These are phyloP conservation scores for Canariomyces notabilis DNA, from an alignment of 2,329 filamentous ascomycete genomes.

Conservation along the genomic window DNA sequence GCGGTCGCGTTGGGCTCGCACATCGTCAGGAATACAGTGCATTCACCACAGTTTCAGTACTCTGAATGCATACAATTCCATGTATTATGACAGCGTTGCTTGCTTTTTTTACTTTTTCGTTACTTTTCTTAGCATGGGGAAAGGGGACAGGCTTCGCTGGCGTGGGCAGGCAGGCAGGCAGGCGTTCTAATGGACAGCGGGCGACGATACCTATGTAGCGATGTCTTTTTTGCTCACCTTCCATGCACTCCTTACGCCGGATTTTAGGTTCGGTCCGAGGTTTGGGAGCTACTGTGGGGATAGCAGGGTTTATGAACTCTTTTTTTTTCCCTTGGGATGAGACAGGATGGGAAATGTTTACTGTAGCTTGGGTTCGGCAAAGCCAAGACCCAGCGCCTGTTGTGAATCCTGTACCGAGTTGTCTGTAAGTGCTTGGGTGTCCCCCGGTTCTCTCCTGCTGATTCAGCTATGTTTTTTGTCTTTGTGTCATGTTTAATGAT, in stretches of 20 bases:
- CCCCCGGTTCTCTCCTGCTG: neutral
- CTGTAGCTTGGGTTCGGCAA: too few relatives aligned
- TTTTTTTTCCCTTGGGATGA: too few relatives aligned
- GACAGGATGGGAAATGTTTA: too few relatives aligned
- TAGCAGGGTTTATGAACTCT: too few relatives aligned
- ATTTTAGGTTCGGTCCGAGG: neutral
- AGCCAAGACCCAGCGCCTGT: too few relatives aligned
- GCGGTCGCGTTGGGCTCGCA: too few relatives aligned
- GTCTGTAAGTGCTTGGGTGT: neutral
- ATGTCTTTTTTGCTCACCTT: constrained; percentile 1
- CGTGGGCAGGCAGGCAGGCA: neutral
- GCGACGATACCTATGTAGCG: neutral
- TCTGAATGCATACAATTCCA: neutral
- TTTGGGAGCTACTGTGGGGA: too few relatives aligned
- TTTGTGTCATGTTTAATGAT: neutral
- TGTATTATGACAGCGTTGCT: constrained; percentile 1
- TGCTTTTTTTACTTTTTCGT: neutral
- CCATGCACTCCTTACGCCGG: neutral
- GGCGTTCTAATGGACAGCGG: neutral
- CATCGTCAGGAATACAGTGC: neutral
- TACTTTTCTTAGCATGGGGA: neutral
- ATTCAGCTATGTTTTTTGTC: constrained; percentile 1
- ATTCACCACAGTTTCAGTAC: neutral
- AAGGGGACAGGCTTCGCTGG: neutral
- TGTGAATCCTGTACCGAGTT: neutral